These are phyloP conservation scores for Jimgerdemannia flammicorona DNA, from an alignment of 192 early-diverging fungal species.

Conservation along the genomic window DNA sequence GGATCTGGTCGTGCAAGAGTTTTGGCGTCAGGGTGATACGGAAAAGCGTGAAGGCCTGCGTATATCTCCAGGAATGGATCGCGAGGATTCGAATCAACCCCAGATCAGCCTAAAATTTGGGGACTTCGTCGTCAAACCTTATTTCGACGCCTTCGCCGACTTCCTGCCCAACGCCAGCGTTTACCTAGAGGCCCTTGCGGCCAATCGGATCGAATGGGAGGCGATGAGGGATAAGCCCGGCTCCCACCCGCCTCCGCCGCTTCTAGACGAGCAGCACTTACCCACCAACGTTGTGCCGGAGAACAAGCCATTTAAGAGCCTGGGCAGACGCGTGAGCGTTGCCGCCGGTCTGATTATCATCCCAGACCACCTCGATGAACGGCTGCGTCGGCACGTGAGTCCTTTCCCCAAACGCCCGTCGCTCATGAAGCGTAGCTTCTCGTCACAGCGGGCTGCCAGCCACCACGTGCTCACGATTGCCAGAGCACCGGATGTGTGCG, in stretches of 20 bases:
- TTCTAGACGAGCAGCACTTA: slow-evolving; percentile 4
- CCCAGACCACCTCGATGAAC: slow-evolving; percentile 35
- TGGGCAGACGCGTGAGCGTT: slow-evolving; percentile 34
- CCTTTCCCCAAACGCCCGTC: slow-evolving; percentile 21
- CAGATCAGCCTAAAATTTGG: slow-evolving; percentile 81
- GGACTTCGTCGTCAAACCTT: slow-evolving; percentile 83
- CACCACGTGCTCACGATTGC: not conserved
- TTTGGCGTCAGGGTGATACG: slow-evolving; percentile 82
- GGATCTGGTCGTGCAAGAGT: slow-evolving; percentile 81
- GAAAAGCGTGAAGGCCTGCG: slow-evolving; percentile 74
- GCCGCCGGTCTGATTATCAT: slow-evolving; percentile 41
- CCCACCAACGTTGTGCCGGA: slow-evolving; percentile 8
- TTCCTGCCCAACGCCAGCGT: slow-evolving; percentile 65
- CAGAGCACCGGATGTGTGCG: not conserved
- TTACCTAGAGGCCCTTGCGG: slow-evolving; percentile 50
- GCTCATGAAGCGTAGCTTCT: slow-evolving; percentile 1
- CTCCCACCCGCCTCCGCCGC: slow-evolving; percentile 2
- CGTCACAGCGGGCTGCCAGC: not conserved
- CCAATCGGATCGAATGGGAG: slow-evolving; percentile 58
- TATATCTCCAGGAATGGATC: slow-evolving; percentile 89
- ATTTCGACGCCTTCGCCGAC: slow-evolving; percentile 78
- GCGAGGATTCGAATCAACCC: slow-evolving; percentile 60
- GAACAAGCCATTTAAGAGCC: slow-evolving; percentile 13
- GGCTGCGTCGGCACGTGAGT: not conserved
- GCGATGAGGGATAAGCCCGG: slow-evolving; percentile 23